A percentile compares a stretch with the other conserved stretches of the same genome.
Evolutionary conservation across 73 alveolate genomes (phyloP).

Genomic region (Diophrys sp.): DNA sequence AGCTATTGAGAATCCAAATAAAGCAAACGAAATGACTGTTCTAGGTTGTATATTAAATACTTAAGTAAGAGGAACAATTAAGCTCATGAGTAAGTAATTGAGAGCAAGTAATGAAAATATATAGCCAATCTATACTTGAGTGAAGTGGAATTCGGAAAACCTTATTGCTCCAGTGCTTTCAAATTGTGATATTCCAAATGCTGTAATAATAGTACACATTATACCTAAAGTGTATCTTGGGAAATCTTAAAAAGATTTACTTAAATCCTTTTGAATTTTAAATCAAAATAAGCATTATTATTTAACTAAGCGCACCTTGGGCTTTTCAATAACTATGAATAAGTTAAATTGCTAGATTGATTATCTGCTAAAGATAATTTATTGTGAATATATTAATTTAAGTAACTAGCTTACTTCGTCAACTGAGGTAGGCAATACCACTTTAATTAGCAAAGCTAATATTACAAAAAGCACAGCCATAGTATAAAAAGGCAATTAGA

Average conservation of each 20-base stretch:
- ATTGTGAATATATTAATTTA: not conserved
- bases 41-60: not conserved
- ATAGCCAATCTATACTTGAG: not conserved
- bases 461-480: not conserved
- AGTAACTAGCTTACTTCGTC: not conserved
- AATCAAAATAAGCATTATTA: too few species aligned
- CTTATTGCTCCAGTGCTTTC: not conserved
- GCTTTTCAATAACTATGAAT: too few species aligned
- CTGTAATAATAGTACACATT: not conserved
- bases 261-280: too few species aligned
- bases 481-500: not conserved
- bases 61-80: not conserved
- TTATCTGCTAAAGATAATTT: too few species aligned
- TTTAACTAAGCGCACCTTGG: too few species aligned
- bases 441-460: not conserved
- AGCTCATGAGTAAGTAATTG: not conserved
- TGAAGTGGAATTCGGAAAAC: not conserved
- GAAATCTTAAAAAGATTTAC: too few species aligned
- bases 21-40: not conserved
- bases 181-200: not conserved
- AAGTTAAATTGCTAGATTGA: too few species aligned
- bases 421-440: not conserved
- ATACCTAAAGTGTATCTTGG: not conserved
- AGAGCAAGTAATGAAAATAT: not conserved
- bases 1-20: not conserved